Evolutionary conservation across 2,329 filamentous ascomycete species (phyloP), one percentile per base, ranked within the genome.

Genomic region (Trichoderma semiorbis): DNA sequence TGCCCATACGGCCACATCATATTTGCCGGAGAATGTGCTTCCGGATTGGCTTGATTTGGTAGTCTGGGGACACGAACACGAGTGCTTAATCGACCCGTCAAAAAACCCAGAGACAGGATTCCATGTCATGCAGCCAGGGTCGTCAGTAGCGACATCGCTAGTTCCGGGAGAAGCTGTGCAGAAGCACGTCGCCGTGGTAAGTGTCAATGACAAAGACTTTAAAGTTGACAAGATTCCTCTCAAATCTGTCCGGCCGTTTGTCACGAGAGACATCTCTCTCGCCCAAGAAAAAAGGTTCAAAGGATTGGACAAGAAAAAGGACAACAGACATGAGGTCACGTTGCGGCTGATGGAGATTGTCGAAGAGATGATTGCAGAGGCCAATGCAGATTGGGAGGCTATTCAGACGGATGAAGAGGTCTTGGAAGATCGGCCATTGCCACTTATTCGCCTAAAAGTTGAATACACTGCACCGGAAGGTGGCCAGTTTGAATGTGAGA

Each of bases 31-130:
- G 78, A 94, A 92, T 76, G 96, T 98, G 77, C 85, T 99, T 0
- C 97, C 96, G 0, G 91, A 94, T 21, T 98, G 97, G 83, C 84
- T 99, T 74, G 92, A 99, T 78, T 86, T 99, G 5, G 90, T 99
- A 0, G 88, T 99, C 65, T 99, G 96, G 96, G 96, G 96, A 3
- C 96, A 99, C 78, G 96, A 99, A 81, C 96, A 99, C 78, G 95
- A 99, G 80, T 99, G 96, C 78, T 80, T 95, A 8, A 97, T 99
- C 74, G 91, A 97, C 58, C 96, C 96, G 0, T 84, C 85, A 1
- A 85, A 90, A 61, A 99, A 98, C 76, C 89, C 92, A 0, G 94
- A 97, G 78, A 97, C 92, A 62, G 92, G 92, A 0, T 99, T 99
- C 76, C 90, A 96, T 76, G 95, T 99, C 74, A 98, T 99, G 89